Conservation (phyloP, 352 stramenopile species). For the Globisporangium irregulare region DNA sequence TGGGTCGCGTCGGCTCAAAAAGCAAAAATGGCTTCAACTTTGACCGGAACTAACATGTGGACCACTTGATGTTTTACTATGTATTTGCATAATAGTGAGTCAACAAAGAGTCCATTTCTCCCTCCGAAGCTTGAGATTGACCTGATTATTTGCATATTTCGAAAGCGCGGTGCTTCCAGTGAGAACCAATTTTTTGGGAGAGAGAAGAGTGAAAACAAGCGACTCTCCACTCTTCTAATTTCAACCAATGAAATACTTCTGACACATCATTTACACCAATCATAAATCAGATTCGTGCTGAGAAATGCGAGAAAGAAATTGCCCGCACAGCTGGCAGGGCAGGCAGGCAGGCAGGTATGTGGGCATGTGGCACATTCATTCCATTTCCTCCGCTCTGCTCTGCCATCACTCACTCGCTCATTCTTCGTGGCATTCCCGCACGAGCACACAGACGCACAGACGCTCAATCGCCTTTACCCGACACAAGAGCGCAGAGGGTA, state of each 20-base stretch:
- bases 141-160: not conserved
- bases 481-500: not conserved
- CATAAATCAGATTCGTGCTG: not conserved
- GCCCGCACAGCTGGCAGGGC: not conserved
- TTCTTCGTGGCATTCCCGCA: not conserved
- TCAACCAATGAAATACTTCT: not conserved
- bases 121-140: not conserved
- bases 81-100: not conserved
- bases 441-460: not conserved
- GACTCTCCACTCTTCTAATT: not conserved
- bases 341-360: not conserved
- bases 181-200: not conserved
- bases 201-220: not conserved
- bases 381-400: not conserved
- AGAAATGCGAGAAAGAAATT: constrained; percentile 1
- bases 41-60: not conserved
- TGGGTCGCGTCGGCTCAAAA: not conserved
- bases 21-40: not conserved
- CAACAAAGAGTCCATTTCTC: not conserved
- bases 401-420: not conserved
- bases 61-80: not conserved
- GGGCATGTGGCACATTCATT: constrained; percentile 1
- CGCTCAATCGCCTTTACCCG: not conserved
- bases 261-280: constrained; percentile 1
- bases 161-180: too few species aligned